Base-by-base conservation (phyloP, 2,329 filamentous ascomycete genomes). In the Ilyonectria destructans region DNA sequence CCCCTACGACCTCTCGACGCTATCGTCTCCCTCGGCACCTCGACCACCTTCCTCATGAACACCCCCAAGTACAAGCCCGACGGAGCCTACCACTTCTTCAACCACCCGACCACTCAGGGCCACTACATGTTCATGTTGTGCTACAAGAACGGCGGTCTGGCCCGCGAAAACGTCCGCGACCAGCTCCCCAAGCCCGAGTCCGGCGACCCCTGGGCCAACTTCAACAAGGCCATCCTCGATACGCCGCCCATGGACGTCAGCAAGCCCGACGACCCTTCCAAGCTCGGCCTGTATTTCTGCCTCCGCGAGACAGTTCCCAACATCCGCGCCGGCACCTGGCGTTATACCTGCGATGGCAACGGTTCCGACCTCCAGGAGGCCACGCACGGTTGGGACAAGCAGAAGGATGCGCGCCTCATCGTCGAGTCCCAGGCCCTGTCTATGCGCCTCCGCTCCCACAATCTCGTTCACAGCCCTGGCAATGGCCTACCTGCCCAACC, bases 121-220 rank as follows among this genome's bases (percentile, higher is more conserved):
- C 89, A 98, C 68, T 98, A 97, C 88, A 98, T 99, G 96, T 98
- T 99, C 83, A 99, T 99, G 96, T 90, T 99, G 40, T 99, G 96
- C 87, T 99, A 98, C 86, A 98, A 98, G 84, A 99, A 99, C 82
- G 96, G 96, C 74, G 95, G 95, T 2, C 90, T 98, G 1, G 96
- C 96, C 2, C 92, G 96, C 51, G 96, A 99, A 80, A 91, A 93
- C 76, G 90, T 98, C 69, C 92, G 96, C 62, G 94, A 99, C 78
- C 87, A 89, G 0, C 89, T 98, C 59, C 92, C 94, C 46, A 80
- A 83, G 23, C 82, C 83, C 29, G 80, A 84, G 10, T 62, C 68
- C 29, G 79, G 81, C 33, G 73, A 81, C 5, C 86, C 91, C 12
- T 99, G 96, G 96, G 88, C 89, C 58, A 86, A 82, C 58, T 99